Evolutionary conservation across 2,329 filamentous ascomycete genomes (phyloP).

Genomic region (Penicillium corylophilum): DNA sequence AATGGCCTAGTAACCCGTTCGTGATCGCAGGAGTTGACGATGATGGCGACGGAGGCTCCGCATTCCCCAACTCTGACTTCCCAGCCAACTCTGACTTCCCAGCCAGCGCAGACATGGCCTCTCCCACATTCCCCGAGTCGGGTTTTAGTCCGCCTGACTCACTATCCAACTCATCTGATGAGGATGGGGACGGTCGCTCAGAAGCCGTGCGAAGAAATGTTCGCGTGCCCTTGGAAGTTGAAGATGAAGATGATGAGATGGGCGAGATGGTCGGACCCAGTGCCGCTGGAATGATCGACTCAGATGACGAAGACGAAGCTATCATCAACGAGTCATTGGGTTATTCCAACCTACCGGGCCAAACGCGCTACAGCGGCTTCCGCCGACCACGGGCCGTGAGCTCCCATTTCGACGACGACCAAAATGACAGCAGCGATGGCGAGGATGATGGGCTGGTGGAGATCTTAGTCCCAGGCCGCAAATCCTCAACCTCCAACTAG

Average conservation of each 20-base stretch:
- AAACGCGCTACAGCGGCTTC: slow-evolving; percentile 44
- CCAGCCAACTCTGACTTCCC: slow-evolving; percentile 29
- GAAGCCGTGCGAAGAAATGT: slow-evolving; percentile 43
- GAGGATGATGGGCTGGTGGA: slow-evolving; percentile 47
- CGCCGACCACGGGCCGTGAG: slow-evolving; percentile 30
- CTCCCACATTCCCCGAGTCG: slow-evolving; percentile 38
- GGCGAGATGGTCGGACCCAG: slow-evolving; percentile 49
- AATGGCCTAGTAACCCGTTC: slow-evolving; percentile 39
- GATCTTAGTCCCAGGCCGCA: slow-evolving; percentile 45
- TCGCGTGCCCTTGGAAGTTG: slow-evolving; percentile 59
- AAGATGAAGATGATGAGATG: slow-evolving; percentile 52
- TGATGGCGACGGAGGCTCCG: slow-evolving; percentile 29
- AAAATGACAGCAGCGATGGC: slow-evolving; percentile 46
- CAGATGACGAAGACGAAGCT: slow-evolving; percentile 54
- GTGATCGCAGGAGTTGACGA: slow-evolving; percentile 40
- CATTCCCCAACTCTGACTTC: slow-evolving; percentile 36
- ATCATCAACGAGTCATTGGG: slow-evolving; percentile 64
- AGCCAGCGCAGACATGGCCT: slow-evolving; percentile 24
- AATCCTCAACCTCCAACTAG: slow-evolving; percentile 29
- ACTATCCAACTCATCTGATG: slow-evolving; percentile 45
- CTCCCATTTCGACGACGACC: slow-evolving; percentile 39
- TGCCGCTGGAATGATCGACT: slow-evolving; percentile 50
- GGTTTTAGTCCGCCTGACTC: slow-evolving; percentile 42
- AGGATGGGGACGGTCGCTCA: slow-evolving; percentile 37
- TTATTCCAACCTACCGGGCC: slow-evolving; percentile 64